A percentile compares a stretch with the other conserved stretches of the same genome.
phyloP scores from a whole-genome alignment of 768 basidiomycete genomes.

The Trametes sanguinea region DNA sequence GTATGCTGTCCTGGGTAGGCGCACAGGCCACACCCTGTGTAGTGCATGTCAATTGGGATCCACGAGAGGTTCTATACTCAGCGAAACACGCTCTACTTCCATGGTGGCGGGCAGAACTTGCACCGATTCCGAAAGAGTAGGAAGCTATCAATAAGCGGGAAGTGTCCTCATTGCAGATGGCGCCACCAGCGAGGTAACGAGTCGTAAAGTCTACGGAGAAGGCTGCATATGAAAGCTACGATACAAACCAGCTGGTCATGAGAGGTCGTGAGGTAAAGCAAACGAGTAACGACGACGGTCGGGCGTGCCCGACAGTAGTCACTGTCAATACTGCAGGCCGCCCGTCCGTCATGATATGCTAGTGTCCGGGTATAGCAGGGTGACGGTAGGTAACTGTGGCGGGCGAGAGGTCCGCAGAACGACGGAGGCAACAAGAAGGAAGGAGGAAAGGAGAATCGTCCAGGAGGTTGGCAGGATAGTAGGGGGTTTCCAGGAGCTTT shows the following conservation, averaged over 20 bases:
- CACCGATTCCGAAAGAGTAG: background rate
- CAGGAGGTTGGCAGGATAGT: background rate
- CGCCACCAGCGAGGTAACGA: no score
- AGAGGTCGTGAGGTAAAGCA: slow-evolving; percentile 18
- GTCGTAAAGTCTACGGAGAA: background rate
- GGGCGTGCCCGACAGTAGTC: background rate
- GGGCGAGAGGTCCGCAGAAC: background rate
- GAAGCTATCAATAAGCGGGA: no score
- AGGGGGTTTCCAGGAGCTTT: background rate
- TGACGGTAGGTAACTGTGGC: slow-evolving; percentile 19
- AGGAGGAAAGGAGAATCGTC: background rate
- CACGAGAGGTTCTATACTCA: no score
- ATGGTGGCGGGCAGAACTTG: no score
- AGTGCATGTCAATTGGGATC: no score
- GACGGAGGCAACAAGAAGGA: slow-evolving; percentile 1
- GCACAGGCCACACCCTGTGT: no score
- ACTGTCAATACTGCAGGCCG: background rate
- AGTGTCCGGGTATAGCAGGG: slow-evolving; percentile 17
- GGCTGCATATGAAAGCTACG: background rate
- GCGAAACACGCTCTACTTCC: no score
- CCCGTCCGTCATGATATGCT: slow-evolving; percentile 4
- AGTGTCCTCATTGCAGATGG: background rate
- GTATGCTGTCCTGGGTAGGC: no score
- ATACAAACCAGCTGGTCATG: slow-evolving; percentile 11
- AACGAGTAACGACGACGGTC: background rate